Base-by-base conservation (phyloP, 371 early-diverging fungal species). In the Rhizopus stolonifer region DNA sequence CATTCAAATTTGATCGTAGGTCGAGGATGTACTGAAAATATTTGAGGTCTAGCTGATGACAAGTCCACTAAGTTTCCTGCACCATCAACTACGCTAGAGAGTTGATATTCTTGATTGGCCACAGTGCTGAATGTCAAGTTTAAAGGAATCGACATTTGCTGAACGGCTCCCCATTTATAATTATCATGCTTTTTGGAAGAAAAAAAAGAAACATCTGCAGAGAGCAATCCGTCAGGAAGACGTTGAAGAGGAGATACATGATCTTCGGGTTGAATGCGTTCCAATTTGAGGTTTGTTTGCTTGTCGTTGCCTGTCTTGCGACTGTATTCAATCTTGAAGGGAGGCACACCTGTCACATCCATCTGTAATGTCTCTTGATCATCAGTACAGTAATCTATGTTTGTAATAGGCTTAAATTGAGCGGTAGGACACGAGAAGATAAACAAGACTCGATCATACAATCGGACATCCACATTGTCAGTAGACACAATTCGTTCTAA, bases 351-450 rank as follows among this genome's bases (percentile, higher is more conserved):
- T 0, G 55, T 46, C 1, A 77, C 63, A 17, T 69, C 50, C 1
- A 77, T 49, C 29, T 69, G 48, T 2, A 77, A 14, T 5, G 61
- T 29, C 23, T 65, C 69, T 10, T 65, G 56, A 9, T 69, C 72
- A 4, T 72, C 74, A n/a, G 56, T 49, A 50, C 77, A 77, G 49
- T 69, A 64, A 24, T 77, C 64, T 2, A 31, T 10, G 5, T 23
- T 11, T 24, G 22, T 38, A 2, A 54, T 17, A 5, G 74, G 59
- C 14, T 48, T 46, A 36, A 73, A 65, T 2, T 55, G 39, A 8
- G 74, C 77, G 4, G 55, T 52, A 26, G 79, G 79, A 50, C 79
- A 78, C 3, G 67, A 63, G 34, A 74, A 74, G 1, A 78, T 67
- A 55, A 60, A 69, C 0, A 62, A 72, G 6, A 55, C 46, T 31